Evolutionary conservation across 2,329 filamentous ascomycete species (phyloP).

Genomic region (Lizonia empirigonia): DNA sequence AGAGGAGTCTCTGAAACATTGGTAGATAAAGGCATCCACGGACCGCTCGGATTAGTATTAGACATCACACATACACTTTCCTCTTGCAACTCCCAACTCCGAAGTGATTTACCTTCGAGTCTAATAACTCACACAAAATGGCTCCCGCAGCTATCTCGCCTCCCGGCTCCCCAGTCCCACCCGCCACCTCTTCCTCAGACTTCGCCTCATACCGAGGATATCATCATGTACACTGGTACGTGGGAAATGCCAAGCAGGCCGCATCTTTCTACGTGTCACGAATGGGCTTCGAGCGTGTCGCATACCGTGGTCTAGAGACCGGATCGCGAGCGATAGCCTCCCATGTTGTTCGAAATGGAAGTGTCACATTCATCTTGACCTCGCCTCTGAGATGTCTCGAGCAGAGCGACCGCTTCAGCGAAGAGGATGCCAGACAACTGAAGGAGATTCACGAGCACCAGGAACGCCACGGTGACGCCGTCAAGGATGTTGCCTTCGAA

Average conservation of each 20-base stretch:
- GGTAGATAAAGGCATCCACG: constrained; percentile 21
- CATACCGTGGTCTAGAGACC: constrained; percentile 88
- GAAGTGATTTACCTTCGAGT: too few relatives aligned
- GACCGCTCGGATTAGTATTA: constrained; percentile 1
- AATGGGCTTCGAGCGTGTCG: constrained; percentile 82
- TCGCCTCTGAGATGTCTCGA: constrained; percentile 69
- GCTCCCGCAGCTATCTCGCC: constrained; percentile 47
- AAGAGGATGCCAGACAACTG: constrained; percentile 68
- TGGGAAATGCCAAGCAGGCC: constrained; percentile 95
- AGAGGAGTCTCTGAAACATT: constrained; percentile 9
- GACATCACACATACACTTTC: not conserved
- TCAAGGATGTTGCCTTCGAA: constrained; percentile 94
- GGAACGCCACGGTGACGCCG: constrained; percentile 86
- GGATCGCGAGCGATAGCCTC: constrained; percentile 80
- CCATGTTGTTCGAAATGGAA: constrained; percentile 79
- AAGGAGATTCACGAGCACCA: constrained; percentile 81
- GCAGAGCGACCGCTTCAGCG: constrained; percentile 36
- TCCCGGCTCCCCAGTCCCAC: constrained; percentile 48
- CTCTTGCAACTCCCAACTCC: too few relatives aligned
- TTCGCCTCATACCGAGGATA: constrained; percentile 74
- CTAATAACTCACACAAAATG: constrained; percentile 24
- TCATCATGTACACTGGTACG: constrained; percentile 94
- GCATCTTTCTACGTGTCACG: constrained; percentile 86
- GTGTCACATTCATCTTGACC: constrained; percentile 81
- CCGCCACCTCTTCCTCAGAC: constrained; percentile 34